phyloP scores from a whole-genome alignment of 2,329 filamentous ascomycete species.

The Aspergillus fijiensis region DNA sequence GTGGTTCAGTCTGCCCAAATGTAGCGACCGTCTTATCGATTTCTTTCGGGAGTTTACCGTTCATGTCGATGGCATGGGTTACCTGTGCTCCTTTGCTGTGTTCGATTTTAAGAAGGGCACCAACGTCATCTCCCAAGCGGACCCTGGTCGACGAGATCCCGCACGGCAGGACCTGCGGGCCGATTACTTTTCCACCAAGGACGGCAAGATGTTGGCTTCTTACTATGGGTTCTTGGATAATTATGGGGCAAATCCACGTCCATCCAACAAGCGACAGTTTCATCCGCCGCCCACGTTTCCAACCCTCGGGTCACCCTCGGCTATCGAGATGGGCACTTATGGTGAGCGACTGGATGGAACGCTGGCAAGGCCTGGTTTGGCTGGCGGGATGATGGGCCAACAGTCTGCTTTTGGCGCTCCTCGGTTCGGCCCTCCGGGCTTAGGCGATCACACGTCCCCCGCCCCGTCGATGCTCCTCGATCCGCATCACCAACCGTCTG shows the following conservation, averaged over 20 bases:
- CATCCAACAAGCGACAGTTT: conserved; percentile 54
- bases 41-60: conserved; percentile 98
- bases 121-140: conserved; percentile 51
- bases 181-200: conserved; percentile 92
- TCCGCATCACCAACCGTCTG: conserved; percentile 47
- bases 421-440: conserved; percentile 25
- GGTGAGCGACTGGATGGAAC: conserved; percentile 35
- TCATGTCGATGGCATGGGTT: conserved; percentile 91
- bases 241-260: conserved; percentile 72
- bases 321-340: conserved; percentile 47
- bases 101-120: conserved; percentile 92
- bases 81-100: conserved; percentile 95
- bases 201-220: conserved; percentile 97
- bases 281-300: conserved; percentile 75
- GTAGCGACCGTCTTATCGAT: conserved; percentile 89
- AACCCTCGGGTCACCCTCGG: conserved; percentile 62
- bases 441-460: conserved; percentile 37
- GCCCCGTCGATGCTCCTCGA: conserved; percentile 48
- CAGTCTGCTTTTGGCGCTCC: conserved; percentile 30
- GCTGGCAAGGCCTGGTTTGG: conserved; percentile 21
- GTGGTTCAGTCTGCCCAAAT: conserved; percentile 80
- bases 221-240: conserved; percentile 95
- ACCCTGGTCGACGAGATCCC: conserved; percentile 30
- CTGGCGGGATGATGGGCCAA: conserved; percentile 23
- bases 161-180: conserved; percentile 67